Evolutionary conservation across 2,329 filamentous ascomycete genomes (phyloP), one percentile per base, ranked within the genome.

Genomic region (Biscogniauxia sp.): DNA sequence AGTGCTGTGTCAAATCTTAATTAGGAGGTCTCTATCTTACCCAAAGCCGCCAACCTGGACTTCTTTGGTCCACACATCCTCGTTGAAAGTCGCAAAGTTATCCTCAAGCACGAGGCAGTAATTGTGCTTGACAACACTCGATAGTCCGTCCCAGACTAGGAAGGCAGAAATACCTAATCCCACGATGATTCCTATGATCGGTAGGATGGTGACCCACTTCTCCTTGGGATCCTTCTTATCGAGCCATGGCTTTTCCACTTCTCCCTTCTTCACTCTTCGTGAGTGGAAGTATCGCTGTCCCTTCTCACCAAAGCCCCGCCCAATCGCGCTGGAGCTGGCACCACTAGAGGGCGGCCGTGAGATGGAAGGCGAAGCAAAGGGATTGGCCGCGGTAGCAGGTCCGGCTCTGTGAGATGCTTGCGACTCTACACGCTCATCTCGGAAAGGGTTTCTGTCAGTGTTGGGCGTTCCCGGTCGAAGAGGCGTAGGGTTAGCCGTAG

Each of bases 161-260:
- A 93, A 85, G 1, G 82, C 91, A 0, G 88, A 85, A 50, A 93
- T 77, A 2, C 74, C 84, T 41, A 94, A 73, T 15, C 92, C 92
- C 15, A 93, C 62, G 2, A 87, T 54, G 55, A 95, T 84, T 53
- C 91, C 91, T 23, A 92, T 73, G 51, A 93, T 72, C 2, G 91
- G 91, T 60, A 96, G 83, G 64, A 94, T 92, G 2, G 88, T 93
- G 8, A 92, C 87, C 91, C 91, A 95, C 78, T 92, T 95, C 80
- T 94, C 90, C 73, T 87, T 89, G 13, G 89, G 88, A 66, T 93
- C 88, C 60, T 80, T 86, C 72, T 87, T 88, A n/a, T 84, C 76
- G 49, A 89, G 76, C 92, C 92, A 95, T 13, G 91, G 89, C 77
- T 91, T 89, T 72, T 92, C 88, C 2, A 91, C 75, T 54, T 91